Conservation (phyloP, 345 rosid species). For the Populus davidiana region DNA sequence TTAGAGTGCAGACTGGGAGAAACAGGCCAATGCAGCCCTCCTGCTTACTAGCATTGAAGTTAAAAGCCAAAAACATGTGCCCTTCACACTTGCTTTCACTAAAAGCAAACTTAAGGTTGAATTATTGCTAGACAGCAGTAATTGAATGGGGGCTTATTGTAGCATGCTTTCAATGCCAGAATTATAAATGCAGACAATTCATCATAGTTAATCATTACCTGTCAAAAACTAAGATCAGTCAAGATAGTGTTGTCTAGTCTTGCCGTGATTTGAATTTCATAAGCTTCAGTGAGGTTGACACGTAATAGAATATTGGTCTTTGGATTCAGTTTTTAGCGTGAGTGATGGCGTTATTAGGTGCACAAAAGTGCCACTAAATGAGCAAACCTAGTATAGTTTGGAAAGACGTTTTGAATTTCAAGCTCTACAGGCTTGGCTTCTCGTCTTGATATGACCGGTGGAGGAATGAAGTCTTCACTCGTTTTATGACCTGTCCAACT, state of each 20-base stretch:
- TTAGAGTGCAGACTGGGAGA: constrained; percentile 16
- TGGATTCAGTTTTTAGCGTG: constrained; percentile 26
- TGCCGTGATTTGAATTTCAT: background rate
- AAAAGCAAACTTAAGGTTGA: constrained; percentile 16
- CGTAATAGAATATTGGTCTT: background rate
- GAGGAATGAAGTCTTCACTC: background rate
- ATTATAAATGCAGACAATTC: background rate
- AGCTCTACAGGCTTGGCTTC: no score
- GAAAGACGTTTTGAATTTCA: background rate
- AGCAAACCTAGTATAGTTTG: background rate
- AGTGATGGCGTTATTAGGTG: constrained; percentile 43
- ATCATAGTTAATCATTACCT: background rate
- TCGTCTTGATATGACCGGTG: background rate
- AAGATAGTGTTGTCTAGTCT: background rate
- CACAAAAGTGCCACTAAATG: constrained; percentile 17
- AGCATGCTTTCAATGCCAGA: background rate
- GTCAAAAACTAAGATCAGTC: background rate
- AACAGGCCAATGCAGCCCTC: constrained; percentile 13
- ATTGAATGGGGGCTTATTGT: background rate
- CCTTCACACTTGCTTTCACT: background rate
- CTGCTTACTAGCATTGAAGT: background rate
- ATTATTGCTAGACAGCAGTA: background rate
- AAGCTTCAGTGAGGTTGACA: constrained; percentile 4
- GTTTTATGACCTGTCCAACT: background rate
- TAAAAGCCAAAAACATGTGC: background rate